These are phyloP conservation scores for Sphagnum tenellum DNA, from an alignment of 225 moss, liverwort and hornwort species.

Conservation along the genomic window DNA sequence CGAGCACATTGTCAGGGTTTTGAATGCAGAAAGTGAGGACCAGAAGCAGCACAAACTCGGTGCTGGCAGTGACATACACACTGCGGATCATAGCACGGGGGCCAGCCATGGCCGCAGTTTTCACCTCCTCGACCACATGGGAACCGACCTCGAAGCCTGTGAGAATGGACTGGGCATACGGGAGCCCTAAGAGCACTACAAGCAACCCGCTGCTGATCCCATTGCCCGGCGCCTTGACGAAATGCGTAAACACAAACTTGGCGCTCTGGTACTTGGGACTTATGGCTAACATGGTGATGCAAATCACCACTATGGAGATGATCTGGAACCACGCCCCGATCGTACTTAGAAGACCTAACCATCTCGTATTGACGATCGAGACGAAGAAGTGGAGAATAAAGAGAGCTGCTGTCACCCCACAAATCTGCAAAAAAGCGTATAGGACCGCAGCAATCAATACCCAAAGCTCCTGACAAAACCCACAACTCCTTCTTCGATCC, in stretches of 20 bases:
- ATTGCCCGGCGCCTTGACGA: conserved; percentile 18
- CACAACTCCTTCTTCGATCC: too few relatives aligned
- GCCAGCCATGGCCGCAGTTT: conserved; percentile 21
- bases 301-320: conserved; percentile 16
- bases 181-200: conserved; percentile 29
- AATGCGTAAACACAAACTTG: conserved; percentile 30
- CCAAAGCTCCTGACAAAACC: background rate
- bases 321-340: conserved; percentile 34
- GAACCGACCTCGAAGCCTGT: conserved; percentile 36
- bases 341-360: conserved; percentile 18
- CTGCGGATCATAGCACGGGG: conserved; percentile 27
- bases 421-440: conserved; percentile 7
- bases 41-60: conserved; percentile 23
- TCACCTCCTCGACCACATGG: conserved; percentile 37
- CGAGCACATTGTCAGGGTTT: conserved; percentile 14
- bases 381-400: conserved; percentile 20
- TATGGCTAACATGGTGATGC: conserved; percentile 18
- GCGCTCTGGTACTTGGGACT: conserved; percentile 22
- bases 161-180: conserved; percentile 36
- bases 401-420: conserved; percentile 20
- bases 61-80: conserved; percentile 17
- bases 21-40: conserved; percentile 31
- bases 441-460: background rate
- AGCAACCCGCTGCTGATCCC: conserved; percentile 14
- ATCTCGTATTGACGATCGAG: conserved; percentile 22